These are phyloP conservation scores for Rhizopogon vinicolor DNA, from an alignment of 768 basidiomycete genomes.

Conservation along the genomic window DNA sequence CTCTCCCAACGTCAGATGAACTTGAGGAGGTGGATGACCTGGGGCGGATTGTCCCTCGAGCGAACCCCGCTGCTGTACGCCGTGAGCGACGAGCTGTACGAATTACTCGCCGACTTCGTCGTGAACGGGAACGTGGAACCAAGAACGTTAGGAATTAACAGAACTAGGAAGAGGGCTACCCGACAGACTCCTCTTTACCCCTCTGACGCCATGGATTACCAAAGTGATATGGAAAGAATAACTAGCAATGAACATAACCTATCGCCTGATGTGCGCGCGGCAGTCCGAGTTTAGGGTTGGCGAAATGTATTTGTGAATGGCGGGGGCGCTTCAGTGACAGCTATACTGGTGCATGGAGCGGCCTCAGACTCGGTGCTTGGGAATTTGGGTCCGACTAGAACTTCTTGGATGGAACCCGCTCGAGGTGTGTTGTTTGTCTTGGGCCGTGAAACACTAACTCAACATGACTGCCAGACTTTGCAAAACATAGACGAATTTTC, in stretches of 20 bases:
- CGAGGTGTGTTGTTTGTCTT: conserved; percentile 47
- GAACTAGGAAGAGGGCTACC: conserved; percentile 69
- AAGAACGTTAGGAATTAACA: conserved; percentile 9
- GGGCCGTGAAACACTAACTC: conserved; percentile 4
- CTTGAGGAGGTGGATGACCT: conserved; percentile 57
- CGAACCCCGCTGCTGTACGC: conserved; percentile 40
- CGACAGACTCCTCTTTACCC: conserved; percentile 78
- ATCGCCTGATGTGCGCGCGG: conserved; percentile 76
- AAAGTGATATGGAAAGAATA: conserved; percentile 53
- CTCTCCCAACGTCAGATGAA: conserved; percentile 29
- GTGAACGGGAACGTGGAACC: conserved; percentile 29
- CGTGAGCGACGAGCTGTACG: conserved; percentile 60
- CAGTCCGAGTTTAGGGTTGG: conserved; percentile 73
- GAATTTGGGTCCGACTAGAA: conserved; percentile 88
- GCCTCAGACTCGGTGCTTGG: conserved; percentile 84
- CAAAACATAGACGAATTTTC: conserved; percentile 70
- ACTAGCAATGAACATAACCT: conserved; percentile 47
- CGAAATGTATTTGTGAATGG: conserved; percentile 65
- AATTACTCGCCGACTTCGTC: conserved; percentile 45
- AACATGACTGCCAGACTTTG: conserved; percentile 34
- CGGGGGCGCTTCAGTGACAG: conserved; percentile 71
- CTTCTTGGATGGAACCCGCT: conserved; percentile 86
- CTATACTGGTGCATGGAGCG: conserved; percentile 87
- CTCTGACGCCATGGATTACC: conserved; percentile 69
- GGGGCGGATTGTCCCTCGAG: conserved; percentile 46